Evolutionary conservation across 805 yeast species (phyloP).

Genomic region (Lipomyces starkeyi): DNA sequence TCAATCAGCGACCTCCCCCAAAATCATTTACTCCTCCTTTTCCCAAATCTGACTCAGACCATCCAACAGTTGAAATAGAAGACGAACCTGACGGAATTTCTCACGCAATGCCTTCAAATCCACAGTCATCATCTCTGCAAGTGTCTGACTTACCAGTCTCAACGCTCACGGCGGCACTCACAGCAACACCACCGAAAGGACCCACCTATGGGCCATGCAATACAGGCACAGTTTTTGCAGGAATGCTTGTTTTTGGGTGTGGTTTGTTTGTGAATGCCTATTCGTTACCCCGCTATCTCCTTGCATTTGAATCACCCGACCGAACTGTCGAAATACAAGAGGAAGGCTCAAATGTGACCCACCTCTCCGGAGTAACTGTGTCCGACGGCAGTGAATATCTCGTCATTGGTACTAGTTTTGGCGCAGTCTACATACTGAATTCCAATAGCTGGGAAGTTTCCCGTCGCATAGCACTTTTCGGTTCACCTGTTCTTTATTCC

Average conservation of each 20-base stretch:
- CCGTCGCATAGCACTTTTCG: conserved; percentile 29
- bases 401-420: conserved; percentile 29
- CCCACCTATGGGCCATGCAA: conserved; percentile 30
- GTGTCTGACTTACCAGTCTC: background rate
- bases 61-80: background rate
- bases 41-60: conserved; percentile 4
- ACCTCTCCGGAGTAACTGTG: conserved; percentile 11
- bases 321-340: conserved; percentile 27
- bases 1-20: conserved; percentile 8
- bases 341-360: conserved; percentile 22
- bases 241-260: conserved; percentile 32
- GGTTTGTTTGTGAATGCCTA: conserved; percentile 29
- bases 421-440: conserved; percentile 25
- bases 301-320: conserved; percentile 33
- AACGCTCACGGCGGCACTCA: background rate
- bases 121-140: background rate
- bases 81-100: no score
- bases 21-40: conserved; percentile 21
- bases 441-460: conserved; percentile 24
- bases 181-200: background rate
- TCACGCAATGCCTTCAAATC: background rate
- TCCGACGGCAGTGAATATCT: conserved; percentile 21
- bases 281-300: conserved; percentile 27
- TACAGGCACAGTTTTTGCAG: conserved; percentile 30
- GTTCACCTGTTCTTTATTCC: conserved; percentile 33